Evolutionary conservation across 2,329 filamentous ascomycete genomes (phyloP).

Genomic region (Dactylellina parvicollis): DNA sequence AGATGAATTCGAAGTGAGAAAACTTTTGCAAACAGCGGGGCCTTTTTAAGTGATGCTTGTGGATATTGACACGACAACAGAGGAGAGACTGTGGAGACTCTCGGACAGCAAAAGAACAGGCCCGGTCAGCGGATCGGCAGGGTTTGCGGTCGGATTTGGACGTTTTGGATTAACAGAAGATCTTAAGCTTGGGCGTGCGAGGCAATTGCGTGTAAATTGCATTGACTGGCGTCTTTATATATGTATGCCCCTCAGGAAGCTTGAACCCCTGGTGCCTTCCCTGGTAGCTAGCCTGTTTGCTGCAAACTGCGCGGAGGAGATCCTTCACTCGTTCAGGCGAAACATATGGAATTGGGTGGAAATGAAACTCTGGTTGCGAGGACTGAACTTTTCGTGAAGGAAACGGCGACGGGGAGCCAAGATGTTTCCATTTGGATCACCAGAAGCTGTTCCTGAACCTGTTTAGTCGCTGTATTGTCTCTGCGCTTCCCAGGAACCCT

Average conservation of each 20-base stretch:
- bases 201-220: conserved; percentile 29
- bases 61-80: conserved; percentile 22
- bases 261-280: background rate
- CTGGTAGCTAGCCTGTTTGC: conserved; percentile 12
- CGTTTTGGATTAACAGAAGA: conserved; percentile 14
- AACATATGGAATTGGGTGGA: conserved; percentile 18
- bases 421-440: conserved; percentile 25
- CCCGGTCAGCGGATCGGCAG: conserved; percentile 33
- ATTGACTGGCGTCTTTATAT: conserved; percentile 35
- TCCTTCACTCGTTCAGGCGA: conserved; percentile 33
- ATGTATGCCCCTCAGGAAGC: conserved; percentile 6
- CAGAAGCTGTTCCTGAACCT: conserved; percentile 41
- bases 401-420: conserved; percentile 17
- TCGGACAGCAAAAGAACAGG: conserved; percentile 22
- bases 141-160: conserved; percentile 21
- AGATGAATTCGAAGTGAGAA: background rate
- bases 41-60: conserved; percentile 8
- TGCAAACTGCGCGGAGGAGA: conserved; percentile 30
- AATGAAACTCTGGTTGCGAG: background rate
- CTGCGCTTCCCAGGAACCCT: conserved; percentile 42
- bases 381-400: conserved; percentile 26
- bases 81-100: conserved; percentile 3
- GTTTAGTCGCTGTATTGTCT: conserved; percentile 32
- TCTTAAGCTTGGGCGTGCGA: conserved; percentile 40
- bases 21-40: conserved; percentile 20